A percentile compares a stretch with the other conserved stretches of the same genome.
Conservation (phyloP, 179 eudicot genomes). For the Patellifolia procumbens region DNA sequence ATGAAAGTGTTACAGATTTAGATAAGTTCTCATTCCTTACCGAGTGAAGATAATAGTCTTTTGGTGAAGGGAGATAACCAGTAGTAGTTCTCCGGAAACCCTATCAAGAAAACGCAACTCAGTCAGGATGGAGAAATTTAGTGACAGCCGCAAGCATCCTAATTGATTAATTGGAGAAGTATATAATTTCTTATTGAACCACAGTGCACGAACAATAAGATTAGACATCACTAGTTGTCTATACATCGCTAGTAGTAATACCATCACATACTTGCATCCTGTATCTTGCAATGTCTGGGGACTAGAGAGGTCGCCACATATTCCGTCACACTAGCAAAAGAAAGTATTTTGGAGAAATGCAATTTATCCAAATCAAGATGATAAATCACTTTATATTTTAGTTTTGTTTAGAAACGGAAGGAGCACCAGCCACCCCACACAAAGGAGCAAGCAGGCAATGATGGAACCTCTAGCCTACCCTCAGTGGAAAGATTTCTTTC, state of each 20-base stretch:
- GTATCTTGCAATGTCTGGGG: neutral
- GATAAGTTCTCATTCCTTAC: slow-evolving; percentile 38
- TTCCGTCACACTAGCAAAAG: neutral
- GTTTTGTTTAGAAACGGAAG: neutral
- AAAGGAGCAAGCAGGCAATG: neutral
- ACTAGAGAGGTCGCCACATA: neutral
- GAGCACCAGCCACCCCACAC: neutral
- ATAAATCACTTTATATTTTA: neutral
- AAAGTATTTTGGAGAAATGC: neutral
- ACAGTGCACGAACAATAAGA: neutral
- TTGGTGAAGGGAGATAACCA: slow-evolving; percentile 52
- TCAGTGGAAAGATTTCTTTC: neutral
- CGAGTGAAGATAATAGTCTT: slow-evolving; percentile 85
- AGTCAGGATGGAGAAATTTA: slow-evolving; percentile 11
- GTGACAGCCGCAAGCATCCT: neutral
- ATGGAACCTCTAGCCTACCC: neutral
- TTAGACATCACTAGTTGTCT: neutral
- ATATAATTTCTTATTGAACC: neutral
- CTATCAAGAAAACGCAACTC: slow-evolving; percentile 38
- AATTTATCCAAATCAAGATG: neutral
- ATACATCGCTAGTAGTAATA: neutral
- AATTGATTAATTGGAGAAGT: neutral
- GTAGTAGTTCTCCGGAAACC: slow-evolving; percentile 67
- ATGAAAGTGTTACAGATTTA: neutral
- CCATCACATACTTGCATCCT: neutral